These are phyloP conservation scores for Candida ulmi DNA, from an alignment of 805 yeast species.

Conservation along the genomic window DNA sequence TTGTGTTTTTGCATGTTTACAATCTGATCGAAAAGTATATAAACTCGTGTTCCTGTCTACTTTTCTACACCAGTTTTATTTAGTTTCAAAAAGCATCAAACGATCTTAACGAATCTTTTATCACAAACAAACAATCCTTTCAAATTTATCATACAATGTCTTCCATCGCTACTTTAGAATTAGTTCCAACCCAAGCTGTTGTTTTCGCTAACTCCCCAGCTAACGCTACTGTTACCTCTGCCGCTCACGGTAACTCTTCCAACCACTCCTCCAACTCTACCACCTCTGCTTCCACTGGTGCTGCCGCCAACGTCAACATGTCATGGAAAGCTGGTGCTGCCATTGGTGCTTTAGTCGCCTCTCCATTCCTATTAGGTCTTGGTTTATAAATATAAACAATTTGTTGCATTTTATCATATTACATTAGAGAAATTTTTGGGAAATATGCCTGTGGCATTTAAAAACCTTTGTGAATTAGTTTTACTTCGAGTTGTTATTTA, in stretches of 20 bases:
- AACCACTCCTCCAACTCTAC: constrained; percentile 5
- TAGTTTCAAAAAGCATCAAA: no score
- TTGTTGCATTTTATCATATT: not conserved
- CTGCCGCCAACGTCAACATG: constrained; percentile 29
- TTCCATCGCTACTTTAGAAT: constrained; percentile 15
- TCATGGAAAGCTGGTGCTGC: constrained; percentile 36
- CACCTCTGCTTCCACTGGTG: constrained; percentile 23
- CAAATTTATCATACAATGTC: constrained; percentile 11
- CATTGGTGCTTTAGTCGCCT: constrained; percentile 32
- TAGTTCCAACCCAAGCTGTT: constrained; percentile 25
- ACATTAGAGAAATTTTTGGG: not conserved
- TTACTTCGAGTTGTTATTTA: no score
- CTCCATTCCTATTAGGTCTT: constrained; percentile 31
- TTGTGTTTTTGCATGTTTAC: no score
- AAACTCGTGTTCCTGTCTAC: no score
- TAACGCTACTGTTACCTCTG: constrained; percentile 9
- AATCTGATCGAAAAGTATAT: no score
- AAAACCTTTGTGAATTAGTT: not conserved
- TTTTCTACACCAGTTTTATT: no score
- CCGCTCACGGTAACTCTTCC: constrained; percentile 1
- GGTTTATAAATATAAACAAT: constrained; percentile 24
- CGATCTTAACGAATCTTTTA: no score
- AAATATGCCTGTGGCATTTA: not conserved
- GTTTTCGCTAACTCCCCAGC: constrained; percentile 21
- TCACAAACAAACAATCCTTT: not conserved